Percentiles rank a stretch among this genome's conserved stretches.
phyloP scores from a whole-genome alignment of 148 eudicot species.

The Chenopodium berlandieri region DNA sequence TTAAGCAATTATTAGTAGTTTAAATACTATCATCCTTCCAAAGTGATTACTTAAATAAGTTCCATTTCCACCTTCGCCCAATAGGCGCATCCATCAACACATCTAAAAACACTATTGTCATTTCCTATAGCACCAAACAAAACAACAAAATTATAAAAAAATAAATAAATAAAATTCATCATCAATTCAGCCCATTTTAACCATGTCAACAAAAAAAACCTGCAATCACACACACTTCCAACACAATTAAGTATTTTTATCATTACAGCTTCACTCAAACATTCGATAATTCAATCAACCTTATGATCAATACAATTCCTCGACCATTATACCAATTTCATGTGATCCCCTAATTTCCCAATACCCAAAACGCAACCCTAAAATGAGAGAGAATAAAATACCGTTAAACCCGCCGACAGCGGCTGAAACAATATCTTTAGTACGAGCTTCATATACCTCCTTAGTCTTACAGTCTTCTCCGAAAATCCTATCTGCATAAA shows the following conservation, averaged over 20 bases:
- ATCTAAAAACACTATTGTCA: not conserved
- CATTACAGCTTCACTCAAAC: not conserved
- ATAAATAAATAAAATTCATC: not conserved
- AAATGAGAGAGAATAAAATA: conserved; percentile 18
- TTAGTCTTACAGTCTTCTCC: conserved; percentile 67
- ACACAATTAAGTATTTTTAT: not conserved
- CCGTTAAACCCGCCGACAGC: conserved; percentile 93
- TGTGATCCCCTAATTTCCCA: not conserved
- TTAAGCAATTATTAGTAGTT: no score
- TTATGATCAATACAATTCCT: not conserved
- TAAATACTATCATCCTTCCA: not conserved
- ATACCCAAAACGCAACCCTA: not conserved
- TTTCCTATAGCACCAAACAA: not conserved
- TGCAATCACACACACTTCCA: not conserved
- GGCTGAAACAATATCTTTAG: conserved; percentile 74
- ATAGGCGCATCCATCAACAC: not conserved
- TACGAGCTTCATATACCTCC: conserved; percentile 72
- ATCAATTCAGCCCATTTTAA: not conserved
- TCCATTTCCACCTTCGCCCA: not conserved
- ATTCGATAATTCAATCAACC: not conserved
- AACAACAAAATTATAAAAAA: no score
- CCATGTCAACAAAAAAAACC: not conserved
- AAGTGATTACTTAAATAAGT: not conserved
- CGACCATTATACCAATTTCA: not conserved
- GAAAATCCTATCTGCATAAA: conserved; percentile 60